phyloP scores from a whole-genome alignment of 129 eudicot species.

The Heracleum sosnowskyi region DNA sequence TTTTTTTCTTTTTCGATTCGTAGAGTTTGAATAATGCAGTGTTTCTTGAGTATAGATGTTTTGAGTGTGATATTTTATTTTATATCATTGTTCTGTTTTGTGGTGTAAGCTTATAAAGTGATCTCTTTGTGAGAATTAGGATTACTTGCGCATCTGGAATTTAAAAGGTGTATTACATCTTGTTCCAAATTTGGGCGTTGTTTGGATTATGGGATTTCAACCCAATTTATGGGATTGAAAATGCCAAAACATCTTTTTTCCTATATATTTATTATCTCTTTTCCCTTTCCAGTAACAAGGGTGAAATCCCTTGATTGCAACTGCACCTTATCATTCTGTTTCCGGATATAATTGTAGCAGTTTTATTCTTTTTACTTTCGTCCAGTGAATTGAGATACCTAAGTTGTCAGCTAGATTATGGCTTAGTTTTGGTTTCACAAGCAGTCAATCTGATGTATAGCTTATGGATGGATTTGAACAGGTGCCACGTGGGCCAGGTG shows the following conservation, averaged over 20 bases:
- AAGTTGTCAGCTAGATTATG: too few relatives aligned
- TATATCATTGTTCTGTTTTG: not conserved
- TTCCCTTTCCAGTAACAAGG: not conserved
- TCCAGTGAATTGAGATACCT: not conserved
- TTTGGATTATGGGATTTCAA: not conserved
- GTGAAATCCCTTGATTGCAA: too few relatives aligned
- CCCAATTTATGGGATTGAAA: not conserved
- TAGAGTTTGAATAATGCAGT: not conserved
- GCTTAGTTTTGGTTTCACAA: not conserved
- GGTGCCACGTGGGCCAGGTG: constrained; percentile 97
- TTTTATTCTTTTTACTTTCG: not conserved
- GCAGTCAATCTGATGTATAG: not conserved
- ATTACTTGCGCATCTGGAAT: not conserved
- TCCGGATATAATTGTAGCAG: not conserved
- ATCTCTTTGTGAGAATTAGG: not conserved
- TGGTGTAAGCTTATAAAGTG: not conserved
- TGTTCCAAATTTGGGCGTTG: not conserved
- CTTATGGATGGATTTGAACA: constrained; percentile 16
- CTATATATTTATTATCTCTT: not conserved
- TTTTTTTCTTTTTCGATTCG: not conserved
- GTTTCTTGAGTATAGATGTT: not conserved
- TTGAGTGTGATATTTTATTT: not conserved
- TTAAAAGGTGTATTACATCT: not conserved
- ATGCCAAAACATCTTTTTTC: not conserved
- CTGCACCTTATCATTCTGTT: not conserved